Base-by-base conservation (phyloP, 257 asterid genomes). In the Jacaranda mimosifolia region DNA sequence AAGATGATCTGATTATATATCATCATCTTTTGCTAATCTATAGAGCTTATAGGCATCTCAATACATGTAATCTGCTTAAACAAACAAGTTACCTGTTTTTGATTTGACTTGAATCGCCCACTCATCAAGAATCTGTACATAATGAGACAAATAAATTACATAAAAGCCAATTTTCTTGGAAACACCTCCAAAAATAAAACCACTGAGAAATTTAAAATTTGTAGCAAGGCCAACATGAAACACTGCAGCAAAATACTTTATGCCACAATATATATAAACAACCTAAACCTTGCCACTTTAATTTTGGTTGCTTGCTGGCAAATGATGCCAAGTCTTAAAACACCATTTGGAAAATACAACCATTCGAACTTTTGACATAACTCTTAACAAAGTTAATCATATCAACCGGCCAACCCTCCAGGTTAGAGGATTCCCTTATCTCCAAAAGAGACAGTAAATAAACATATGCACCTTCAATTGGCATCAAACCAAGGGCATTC, bases 51-150 rank as follows among this genome's bases (percentile, higher is more conserved):
- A 68, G 70, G 72, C 79, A 82, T 48, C 69, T 38, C 53, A 79
- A 69, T 52, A 73, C 40, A 64, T 45, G 46, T 26, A 79, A 71
- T 53, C 52, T 35, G 6, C 52, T 1, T 36, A 35, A 53, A 68
- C n/a, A 14, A 74, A 60, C 45, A 72, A 59, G 71, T 66, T 75
- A 95, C 99, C 98, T 85, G 87, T 76, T 82, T 80, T 86, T 48
- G 91, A 83, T 85, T 89, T 85, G 83, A 94, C 88, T 64, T 91
- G 98, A 68, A 66, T 72, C 32, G 91, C 84, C 99, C 99, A 95
- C 85, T 95, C 99, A 42, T 93, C 92, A 63, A 93, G 89, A 75
- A 95, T 81, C 99, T 95, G 91, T 68, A 86, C 19, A 80, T 77
- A 63, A 80, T 5, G 65, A 79, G 60, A 67, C 32, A 77, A 78